These are phyloP conservation scores for Teunomyces panamensis DNA, from an alignment of 805 yeast species.

Conservation along the genomic window DNA sequence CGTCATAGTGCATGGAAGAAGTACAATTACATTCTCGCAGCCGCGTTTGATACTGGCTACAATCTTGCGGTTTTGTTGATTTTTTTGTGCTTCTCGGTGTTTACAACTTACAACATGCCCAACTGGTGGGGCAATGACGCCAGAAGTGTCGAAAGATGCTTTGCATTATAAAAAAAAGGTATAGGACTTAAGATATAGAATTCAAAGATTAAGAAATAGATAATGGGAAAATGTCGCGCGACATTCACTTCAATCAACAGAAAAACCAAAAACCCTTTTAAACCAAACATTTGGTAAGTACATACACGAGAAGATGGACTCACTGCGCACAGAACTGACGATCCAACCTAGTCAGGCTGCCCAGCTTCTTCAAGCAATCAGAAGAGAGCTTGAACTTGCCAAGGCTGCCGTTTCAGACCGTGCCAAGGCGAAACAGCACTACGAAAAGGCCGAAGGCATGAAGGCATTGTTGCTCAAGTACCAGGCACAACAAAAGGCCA, in stretches of 20 bases:
- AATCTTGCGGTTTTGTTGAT: conserved; percentile 40
- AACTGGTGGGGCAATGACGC: conserved; percentile 51
- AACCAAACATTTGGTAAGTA: neutral
- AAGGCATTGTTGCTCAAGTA: conserved; percentile 23
- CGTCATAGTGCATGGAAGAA: conserved; percentile 38
- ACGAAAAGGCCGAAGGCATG: conserved; percentile 23
- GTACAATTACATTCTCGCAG: conserved; percentile 48
- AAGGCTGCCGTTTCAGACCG: conserved; percentile 19
- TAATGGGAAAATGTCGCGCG: neutral
- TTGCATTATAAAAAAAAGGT: conserved; percentile 24
- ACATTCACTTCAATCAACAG: neutral
- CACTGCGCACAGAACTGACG: neutral
- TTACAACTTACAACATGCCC: conserved; percentile 27
- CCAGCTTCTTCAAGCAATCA: conserved; percentile 21
- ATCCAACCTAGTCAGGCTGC: conserved; percentile 24
- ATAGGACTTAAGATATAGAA: neutral
- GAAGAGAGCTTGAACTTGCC: conserved; percentile 24
- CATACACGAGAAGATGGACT: neutral
- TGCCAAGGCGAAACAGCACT: conserved; percentile 20
- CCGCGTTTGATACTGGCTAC: conserved; percentile 51
- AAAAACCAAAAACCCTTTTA: neutral
- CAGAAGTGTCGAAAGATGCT: conserved; percentile 44
- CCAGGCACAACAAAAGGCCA: conserved; percentile 21
- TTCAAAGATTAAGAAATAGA: neutral
- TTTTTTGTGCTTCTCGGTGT: conserved; percentile 32